Percentiles rank a stretch among this genome's conserved stretches.
These are phyloP conservation scores for Cytospora mali DNA, from an alignment of 2,329 filamentous ascomycete genomes.

Conservation along the genomic window DNA sequence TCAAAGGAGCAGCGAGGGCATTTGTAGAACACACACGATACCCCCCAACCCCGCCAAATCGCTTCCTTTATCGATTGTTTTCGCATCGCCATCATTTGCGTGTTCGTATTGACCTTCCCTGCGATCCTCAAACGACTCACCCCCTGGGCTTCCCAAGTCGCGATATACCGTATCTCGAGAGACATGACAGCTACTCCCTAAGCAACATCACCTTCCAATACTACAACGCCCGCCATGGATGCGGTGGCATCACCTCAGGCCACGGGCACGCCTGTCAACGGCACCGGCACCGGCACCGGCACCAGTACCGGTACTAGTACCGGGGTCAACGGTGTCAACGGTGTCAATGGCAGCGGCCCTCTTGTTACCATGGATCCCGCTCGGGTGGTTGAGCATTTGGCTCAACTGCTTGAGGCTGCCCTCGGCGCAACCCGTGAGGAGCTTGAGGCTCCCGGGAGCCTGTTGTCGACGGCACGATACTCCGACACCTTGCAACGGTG, in stretches of 20 bases:
- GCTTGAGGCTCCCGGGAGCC: constrained; percentile 77
- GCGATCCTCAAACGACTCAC: constrained; percentile 24
- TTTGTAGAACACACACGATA: constrained; percentile 25
- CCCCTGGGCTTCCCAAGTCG: constrained; percentile 7
- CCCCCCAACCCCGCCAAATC: constrained; percentile 13
- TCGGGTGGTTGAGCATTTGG: constrained; percentile 71
- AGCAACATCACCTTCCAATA: constrained; percentile 12
- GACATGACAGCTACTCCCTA: constrained; percentile 27
- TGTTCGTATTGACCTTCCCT: constrained; percentile 1
- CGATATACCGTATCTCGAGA: constrained; percentile 10
- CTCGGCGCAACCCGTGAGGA: constrained; percentile 77
- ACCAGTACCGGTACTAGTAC: constrained; percentile 49
- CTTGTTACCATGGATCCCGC: constrained; percentile 67
- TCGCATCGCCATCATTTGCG: constrained; percentile 7
- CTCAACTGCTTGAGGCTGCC: constrained; percentile 70
- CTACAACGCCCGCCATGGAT: constrained; percentile 50
- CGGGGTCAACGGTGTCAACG: constrained; percentile 36
- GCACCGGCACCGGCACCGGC: constrained; percentile 46
- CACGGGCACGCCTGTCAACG: constrained; percentile 50
- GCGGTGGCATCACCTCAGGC: constrained; percentile 50
- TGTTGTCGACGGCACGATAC: constrained; percentile 73
- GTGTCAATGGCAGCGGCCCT: constrained; percentile 44
- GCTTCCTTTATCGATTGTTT: constrained; percentile 27
- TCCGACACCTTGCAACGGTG: constrained; percentile 85
- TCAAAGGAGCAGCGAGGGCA: constrained; percentile 14